These are phyloP conservation scores for Hypomontagnella monticulosa DNA, from an alignment of 495 filamentous ascomycete species.

Conservation along the genomic window DNA sequence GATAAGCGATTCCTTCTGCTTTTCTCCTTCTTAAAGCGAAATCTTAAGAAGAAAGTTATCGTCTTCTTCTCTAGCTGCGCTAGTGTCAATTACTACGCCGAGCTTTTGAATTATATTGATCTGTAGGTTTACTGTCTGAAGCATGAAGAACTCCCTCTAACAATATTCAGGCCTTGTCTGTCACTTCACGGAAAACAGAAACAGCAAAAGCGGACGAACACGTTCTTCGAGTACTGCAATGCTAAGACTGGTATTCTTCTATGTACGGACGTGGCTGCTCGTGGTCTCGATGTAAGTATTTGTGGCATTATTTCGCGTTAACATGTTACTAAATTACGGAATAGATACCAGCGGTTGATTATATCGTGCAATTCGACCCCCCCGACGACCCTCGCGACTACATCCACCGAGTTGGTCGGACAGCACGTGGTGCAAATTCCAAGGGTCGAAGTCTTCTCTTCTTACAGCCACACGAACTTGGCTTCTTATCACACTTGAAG, in stretches of 20 bases:
- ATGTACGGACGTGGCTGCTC: slow-evolving; percentile 95
- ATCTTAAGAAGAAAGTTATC: slow-evolving; percentile 93
- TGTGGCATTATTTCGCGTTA: neutral
- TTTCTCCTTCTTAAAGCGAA: slow-evolving; percentile 94
- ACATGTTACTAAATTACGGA: slow-evolving; percentile 20
- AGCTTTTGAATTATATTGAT: slow-evolving; percentile 96
- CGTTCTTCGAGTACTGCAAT: slow-evolving; percentile 98
- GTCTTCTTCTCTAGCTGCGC: slow-evolving; percentile 96
- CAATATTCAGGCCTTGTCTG: slow-evolving; percentile 29
- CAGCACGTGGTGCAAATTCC: slow-evolving; percentile 83
- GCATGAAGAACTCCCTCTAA: slow-evolving; percentile 29
- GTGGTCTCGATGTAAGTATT: slow-evolving; percentile 81
- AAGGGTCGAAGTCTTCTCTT: slow-evolving; percentile 90
- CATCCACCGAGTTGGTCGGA: slow-evolving; percentile 96
- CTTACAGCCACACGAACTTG: slow-evolving; percentile 89
- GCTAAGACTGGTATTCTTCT: slow-evolving; percentile 89
- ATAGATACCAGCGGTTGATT: slow-evolving; percentile 89
- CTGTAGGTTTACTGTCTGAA: slow-evolving; percentile 69
- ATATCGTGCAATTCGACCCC: slow-evolving; percentile 95
- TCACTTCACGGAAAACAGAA: slow-evolving; percentile 88
- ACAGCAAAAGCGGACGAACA: slow-evolving; percentile 95
- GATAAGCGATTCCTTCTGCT: slow-evolving; percentile 94
- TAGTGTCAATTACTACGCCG: slow-evolving; percentile 92
- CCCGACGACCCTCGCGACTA: slow-evolving; percentile 92
- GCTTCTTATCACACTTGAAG: slow-evolving; percentile 91